A percentile compares a stretch with the other conserved stretches of the same genome.
These are phyloP conservation scores for Pseudopyrenochaeta lycopersici DNA, from an alignment of 2,329 filamentous ascomycete species.

Conservation along the genomic window DNA sequence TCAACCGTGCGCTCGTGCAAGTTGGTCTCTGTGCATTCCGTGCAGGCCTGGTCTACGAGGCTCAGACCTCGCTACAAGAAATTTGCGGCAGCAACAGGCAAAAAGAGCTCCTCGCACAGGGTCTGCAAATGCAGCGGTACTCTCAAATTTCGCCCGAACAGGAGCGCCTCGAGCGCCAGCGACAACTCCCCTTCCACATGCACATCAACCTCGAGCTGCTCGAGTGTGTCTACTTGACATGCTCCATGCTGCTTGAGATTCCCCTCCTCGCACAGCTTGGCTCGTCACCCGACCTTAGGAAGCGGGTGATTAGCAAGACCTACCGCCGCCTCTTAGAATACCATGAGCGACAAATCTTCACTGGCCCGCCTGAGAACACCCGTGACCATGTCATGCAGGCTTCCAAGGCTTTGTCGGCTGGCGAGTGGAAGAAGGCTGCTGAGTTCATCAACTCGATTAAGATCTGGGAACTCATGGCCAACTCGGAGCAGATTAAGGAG, in stretches of 20 bases:
- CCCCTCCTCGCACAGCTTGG: slow-evolving; percentile 95
- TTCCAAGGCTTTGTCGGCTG: slow-evolving; percentile 93
- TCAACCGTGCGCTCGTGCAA: slow-evolving; percentile 97
- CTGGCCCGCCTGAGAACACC: slow-evolving; percentile 97
- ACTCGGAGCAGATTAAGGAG: slow-evolving; percentile 89
- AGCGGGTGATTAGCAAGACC: slow-evolving; percentile 98
- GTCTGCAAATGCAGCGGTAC: slow-evolving; percentile 97
- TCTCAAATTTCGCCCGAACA: slow-evolving; percentile 96
- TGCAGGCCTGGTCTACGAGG: slow-evolving; percentile 94
- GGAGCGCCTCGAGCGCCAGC: slow-evolving; percentile 94
- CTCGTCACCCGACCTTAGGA: slow-evolving; percentile 95
- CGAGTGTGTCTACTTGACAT: slow-evolving; percentile 98
- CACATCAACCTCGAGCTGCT: slow-evolving; percentile 99
- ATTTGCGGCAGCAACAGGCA: slow-evolving; percentile 97
- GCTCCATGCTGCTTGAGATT: slow-evolving; percentile 99
- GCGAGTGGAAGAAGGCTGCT: slow-evolving; percentile 98
- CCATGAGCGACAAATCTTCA: slow-evolving; percentile 99
- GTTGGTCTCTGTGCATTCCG: slow-evolving; percentile 98
- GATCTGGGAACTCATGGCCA: slow-evolving; percentile 98
- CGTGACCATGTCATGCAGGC: slow-evolving; percentile 99
- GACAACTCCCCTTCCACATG: slow-evolving; percentile 99
- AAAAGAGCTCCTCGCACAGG: slow-evolving; percentile 97
- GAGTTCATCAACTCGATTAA: slow-evolving; percentile 97
- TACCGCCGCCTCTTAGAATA: slow-evolving; percentile 99
- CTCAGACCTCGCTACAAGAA: slow-evolving; percentile 96